A percentile compares a stretch with the other conserved stretches of the same genome.
Conservation (phyloP, 2,329 filamentous ascomycete species). For the Colletotrichum limetticola region DNA sequence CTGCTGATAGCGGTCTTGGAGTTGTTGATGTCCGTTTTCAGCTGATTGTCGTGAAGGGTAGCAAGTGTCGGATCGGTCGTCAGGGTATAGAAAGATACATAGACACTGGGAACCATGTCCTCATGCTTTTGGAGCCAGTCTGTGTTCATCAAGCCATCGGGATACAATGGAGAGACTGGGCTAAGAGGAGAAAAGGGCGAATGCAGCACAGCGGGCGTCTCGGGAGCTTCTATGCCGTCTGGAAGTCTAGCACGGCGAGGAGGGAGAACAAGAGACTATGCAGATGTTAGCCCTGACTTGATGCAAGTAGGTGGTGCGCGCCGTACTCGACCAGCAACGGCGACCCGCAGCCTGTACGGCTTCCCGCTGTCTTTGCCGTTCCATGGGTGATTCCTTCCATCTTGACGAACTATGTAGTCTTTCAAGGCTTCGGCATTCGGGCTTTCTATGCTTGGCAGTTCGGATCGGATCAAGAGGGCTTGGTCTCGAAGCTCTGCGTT, state of each 20-base stretch:
- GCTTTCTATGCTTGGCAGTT: slow-evolving; percentile 74
- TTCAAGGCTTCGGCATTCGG: slow-evolving; percentile 73
- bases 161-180: slow-evolving; percentile 83
- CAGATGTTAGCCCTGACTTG: slow-evolving; percentile 41
- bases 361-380: slow-evolving; percentile 65
- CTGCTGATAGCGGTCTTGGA: slow-evolving; percentile 74
- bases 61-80: slow-evolving; percentile 78
- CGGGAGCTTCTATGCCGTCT: slow-evolving; percentile 59
- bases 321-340: slow-evolving; percentile 82
- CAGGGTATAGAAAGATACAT: slow-evolving; percentile 84
- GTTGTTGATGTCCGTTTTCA: slow-evolving; percentile 87
- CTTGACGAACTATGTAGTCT: slow-evolving; percentile 72
- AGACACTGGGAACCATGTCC: slow-evolving; percentile 80
- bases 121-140: slow-evolving; percentile 93
- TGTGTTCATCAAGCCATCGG: slow-evolving; percentile 86
- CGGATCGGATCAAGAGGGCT: slow-evolving; percentile 74
- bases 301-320: slow-evolving; percentile 34
- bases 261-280: slow-evolving; percentile 66
- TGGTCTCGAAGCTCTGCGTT: slow-evolving; percentile 66
- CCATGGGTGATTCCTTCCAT: slow-evolving; percentile 75
- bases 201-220: slow-evolving; percentile 72
- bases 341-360: slow-evolving; percentile 74
- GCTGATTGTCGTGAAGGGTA: slow-evolving; percentile 84
- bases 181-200: slow-evolving; percentile 93
- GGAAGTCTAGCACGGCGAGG: slow-evolving; percentile 66